phyloP scores from a whole-genome alignment of 805 yeast species.

The Pachysolen tannophilus region DNA sequence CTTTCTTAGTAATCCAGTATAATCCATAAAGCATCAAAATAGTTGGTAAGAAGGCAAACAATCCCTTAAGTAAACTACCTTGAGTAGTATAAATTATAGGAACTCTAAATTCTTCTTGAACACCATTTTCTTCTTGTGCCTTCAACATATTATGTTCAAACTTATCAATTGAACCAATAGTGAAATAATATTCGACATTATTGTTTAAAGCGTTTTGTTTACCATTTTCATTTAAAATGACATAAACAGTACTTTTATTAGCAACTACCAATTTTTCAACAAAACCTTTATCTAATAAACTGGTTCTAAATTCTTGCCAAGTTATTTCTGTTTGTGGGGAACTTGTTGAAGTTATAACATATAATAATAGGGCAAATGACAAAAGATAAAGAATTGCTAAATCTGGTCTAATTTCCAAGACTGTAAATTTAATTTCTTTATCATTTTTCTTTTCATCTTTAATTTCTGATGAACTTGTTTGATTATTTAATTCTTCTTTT shows the following conservation, averaged over 20 bases:
- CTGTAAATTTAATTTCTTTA: too few relatives aligned
- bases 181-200: constrained; percentile 40
- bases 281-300: constrained; percentile 67
- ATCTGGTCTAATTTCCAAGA: constrained; percentile 7
- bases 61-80: constrained; percentile 52
- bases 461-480: too few relatives aligned
- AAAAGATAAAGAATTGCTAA: constrained; percentile 3
- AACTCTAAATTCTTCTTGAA: constrained; percentile 61
- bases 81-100: constrained; percentile 73
- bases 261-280: constrained; percentile 70
- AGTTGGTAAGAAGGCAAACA: constrained; percentile 76
- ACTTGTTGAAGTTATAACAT: background rate
- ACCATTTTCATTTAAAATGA: constrained; percentile 43
- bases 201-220: constrained; percentile 20
- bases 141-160: constrained; percentile 78
- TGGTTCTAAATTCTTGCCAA: constrained; percentile 74
- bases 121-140: constrained; percentile 61
- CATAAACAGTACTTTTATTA: constrained; percentile 66
- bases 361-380: constrained; percentile 7
- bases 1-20: constrained; percentile 50
- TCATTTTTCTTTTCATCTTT: too few relatives aligned
- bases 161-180: constrained; percentile 80
- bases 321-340: constrained; percentile 19
- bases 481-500: too few relatives aligned
- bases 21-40: constrained; percentile 73